Evolutionary conservation across 192 early-diverging fungal species (phyloP), one percentile per base, ranked within the genome.

Genomic region (Linnemannia schmuckeri): DNA sequence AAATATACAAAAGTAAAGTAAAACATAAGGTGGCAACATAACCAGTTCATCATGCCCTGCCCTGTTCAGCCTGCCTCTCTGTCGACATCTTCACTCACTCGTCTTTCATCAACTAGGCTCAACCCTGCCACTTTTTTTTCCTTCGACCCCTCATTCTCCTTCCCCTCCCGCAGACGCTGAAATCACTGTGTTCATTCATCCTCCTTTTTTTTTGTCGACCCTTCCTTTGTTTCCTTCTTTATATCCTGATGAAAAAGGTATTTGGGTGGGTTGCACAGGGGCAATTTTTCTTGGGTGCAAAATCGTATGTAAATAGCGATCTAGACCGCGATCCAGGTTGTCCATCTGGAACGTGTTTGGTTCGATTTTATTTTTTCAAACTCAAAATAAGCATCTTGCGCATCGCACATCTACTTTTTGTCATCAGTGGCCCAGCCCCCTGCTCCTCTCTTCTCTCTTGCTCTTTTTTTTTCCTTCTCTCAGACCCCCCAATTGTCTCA

Each of bases 291-390:
- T n/a, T 63, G 10, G 6, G n/a, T 12, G 27, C 27, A 63, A 37
- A 37, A 37, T 37, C 1, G 17, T 54, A 9, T n/a, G n/a, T 30
- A 10, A 27, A 66, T 30, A 13, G 33, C 5, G 61, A 66, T 66
- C 61, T 66, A 66, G 61, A 66, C 61, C 61, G 61, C 61, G 30
- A 24, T 61, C 55, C 55, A 61, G 55, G 10, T 27, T 61, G n/a
- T 66, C 61, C 61, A 35, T 66, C 61, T 66, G 55, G 55, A 61
- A 27, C 55, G 27, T 66, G 61, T 66, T 33, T 12, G 2, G n/a
- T 61, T 10, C 57, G 5, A 30, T 46, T 3, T 37, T 37, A 37
- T 37, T 37, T 37, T 37, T 61, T 61, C 57, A 66, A 33, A 33
- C 61, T 33, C 61, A 66, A 66, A 66, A 33, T 66, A 66, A 66